Evolutionary conservation across 2,329 filamentous ascomycete genomes (phyloP).

Genomic region (Annulohypoxylon truncatum): DNA sequence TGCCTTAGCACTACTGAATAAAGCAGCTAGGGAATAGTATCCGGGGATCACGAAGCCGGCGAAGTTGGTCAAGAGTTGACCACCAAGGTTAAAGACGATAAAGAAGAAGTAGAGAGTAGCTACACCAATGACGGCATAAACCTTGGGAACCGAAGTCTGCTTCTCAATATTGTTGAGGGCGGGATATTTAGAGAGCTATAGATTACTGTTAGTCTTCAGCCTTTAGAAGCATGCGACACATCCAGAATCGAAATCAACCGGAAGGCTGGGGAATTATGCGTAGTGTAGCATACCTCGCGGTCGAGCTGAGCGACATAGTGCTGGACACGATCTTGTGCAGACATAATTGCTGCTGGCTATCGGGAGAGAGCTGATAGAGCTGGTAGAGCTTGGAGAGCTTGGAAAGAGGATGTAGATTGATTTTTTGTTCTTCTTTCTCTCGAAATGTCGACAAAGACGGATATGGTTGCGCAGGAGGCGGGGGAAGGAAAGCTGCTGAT

Average conservation of each 20-base stretch:
- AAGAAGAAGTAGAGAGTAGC: conserved; percentile 88
- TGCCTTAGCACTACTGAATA: conserved; percentile 76
- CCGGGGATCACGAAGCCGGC: conserved; percentile 85
- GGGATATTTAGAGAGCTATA: conserved; percentile 86
- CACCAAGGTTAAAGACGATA: conserved; percentile 91
- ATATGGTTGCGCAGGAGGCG: conserved; percentile 34
- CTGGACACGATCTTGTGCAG: conserved; percentile 80
- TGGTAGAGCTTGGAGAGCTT: background rate
- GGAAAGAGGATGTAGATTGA: background rate
- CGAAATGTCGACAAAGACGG: conserved; percentile 13
- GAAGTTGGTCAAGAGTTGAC: conserved; percentile 87
- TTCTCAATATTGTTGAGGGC: conserved; percentile 86
- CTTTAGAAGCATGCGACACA: conserved; percentile 33
- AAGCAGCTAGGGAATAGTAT: conserved; percentile 84
- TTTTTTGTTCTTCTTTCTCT: background rate
- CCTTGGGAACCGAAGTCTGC: conserved; percentile 84
- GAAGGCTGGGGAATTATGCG: conserved; percentile 1
- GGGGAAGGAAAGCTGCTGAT: conserved; percentile 43
- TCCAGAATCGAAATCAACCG: conserved; percentile 6
- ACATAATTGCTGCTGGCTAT: conserved; percentile 66
- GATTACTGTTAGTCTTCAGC: conserved; percentile 33
- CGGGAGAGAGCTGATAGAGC: conserved; percentile 22
- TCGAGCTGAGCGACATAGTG: conserved; percentile 83
- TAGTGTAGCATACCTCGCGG: conserved; percentile 72
- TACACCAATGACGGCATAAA: conserved; percentile 82